A percentile compares a stretch with the other conserved stretches of the same genome.
phyloP scores from a whole-genome alignment of 192 early-diverging fungal genomes.

The Mortierella alpina region DNA sequence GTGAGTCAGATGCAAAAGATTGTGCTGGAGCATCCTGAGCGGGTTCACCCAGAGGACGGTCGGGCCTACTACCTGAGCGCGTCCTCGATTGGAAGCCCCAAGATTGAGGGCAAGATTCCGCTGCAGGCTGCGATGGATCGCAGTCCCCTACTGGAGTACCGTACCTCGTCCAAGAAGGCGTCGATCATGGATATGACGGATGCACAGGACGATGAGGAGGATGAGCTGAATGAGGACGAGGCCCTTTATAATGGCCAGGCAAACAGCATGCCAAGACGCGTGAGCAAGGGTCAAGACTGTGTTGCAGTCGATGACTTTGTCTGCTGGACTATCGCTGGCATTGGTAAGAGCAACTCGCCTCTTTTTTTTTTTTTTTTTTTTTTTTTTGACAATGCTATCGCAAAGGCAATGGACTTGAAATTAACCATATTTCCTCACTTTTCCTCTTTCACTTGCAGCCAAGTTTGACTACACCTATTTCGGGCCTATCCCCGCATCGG shows the following conservation, averaged over 20 bases:
- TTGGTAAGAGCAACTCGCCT: conserved; percentile 64
- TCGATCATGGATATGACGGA: conserved; percentile 54
- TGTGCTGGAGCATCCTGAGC: conserved; percentile 65
- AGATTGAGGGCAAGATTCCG: conserved; percentile 54
- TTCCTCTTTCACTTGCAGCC: conserved; percentile 16
- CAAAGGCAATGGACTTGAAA: not conserved
- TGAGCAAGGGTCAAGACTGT: conserved; percentile 27
- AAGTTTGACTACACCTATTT: conserved; percentile 60
- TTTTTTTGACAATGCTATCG: not conserved
- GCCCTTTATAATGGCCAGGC: conserved; percentile 25
- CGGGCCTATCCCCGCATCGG: conserved; percentile 44
- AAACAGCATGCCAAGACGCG: conserved; percentile 26
- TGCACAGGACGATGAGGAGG: conserved; percentile 24
- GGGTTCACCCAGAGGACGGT: conserved; percentile 40
- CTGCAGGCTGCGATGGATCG: conserved; percentile 53
- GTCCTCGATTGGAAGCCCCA: conserved; percentile 46
- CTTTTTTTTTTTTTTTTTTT: conserved; percentile 12
- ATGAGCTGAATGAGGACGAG: conserved; percentile 25
- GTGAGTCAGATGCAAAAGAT: conserved; percentile 92
- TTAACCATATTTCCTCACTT: conserved; percentile 1
- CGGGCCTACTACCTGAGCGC: conserved; percentile 60
- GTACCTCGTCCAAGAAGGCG: conserved; percentile 52
- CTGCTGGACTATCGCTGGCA: conserved; percentile 89
- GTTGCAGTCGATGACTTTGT: conserved; percentile 74
- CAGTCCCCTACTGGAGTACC: conserved; percentile 49